These are phyloP conservation scores for Cordyceps cateniannulata DNA, from an alignment of 2,329 filamentous ascomycete genomes.

Conservation along the genomic window DNA sequence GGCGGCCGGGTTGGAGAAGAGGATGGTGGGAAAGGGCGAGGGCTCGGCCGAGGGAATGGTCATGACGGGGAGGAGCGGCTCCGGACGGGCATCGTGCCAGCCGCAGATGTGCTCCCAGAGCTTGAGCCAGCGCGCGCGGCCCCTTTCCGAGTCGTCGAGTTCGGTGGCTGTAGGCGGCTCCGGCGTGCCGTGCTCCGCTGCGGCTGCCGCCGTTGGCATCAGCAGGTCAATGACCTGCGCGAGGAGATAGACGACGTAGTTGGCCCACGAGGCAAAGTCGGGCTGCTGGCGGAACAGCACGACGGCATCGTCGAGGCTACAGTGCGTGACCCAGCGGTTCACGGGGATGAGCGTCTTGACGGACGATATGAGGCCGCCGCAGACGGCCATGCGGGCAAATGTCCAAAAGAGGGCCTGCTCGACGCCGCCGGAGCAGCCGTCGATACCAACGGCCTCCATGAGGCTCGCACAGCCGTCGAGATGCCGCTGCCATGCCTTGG, in stretches of 20 bases:
- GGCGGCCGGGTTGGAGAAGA: constrained; percentile 44
- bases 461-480: constrained; percentile 46
- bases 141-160: constrained; percentile 20
- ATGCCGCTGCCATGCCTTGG: constrained; percentile 44
- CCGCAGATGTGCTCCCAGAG: constrained; percentile 34
- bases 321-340: constrained; percentile 36
- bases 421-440: constrained; percentile 42
- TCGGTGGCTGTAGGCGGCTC: background rate
- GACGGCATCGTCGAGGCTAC: constrained; percentile 24
- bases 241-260: constrained; percentile 42
- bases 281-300: constrained; percentile 27
- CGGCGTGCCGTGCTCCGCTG: background rate
- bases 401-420: constrained; percentile 49
- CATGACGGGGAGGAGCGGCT: constrained; percentile 30
- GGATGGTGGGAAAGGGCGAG: constrained; percentile 42
- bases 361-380: constrained; percentile 45
- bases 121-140: constrained; percentile 27
- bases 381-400: constrained; percentile 49
- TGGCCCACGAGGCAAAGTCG: constrained; percentile 42
- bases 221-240: constrained; percentile 38
- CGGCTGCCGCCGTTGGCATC: constrained; percentile 13
- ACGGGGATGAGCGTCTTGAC: constrained; percentile 43
- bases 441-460: constrained; percentile 42
- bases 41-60: constrained; percentile 32
- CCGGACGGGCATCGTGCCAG: constrained; percentile 32